Evolutionary conservation across 1,284 basidiomycete species (phyloP).

Genomic region (Ustilago shanxiensis): DNA sequence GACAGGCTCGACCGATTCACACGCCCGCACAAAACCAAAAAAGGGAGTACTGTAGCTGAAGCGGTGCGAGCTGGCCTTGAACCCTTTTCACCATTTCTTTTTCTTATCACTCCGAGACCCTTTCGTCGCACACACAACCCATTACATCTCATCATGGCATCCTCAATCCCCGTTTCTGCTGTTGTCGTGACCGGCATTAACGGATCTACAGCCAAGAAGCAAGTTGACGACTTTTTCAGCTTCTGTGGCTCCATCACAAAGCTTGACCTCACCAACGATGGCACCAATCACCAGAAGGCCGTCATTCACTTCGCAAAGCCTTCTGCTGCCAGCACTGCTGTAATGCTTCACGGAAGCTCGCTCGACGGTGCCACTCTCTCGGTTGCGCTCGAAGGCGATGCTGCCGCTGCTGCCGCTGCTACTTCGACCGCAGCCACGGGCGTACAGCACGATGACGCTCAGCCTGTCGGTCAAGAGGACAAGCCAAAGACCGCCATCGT

Average conservation of each 20-base stretch:
- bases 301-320: slow-evolving; percentile 47
- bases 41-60: slow-evolving; percentile 1
- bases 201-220: slow-evolving; percentile 52
- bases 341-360: slow-evolving; percentile 60
- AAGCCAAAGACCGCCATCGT: slow-evolving; percentile 63
- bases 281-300: slow-evolving; percentile 35
- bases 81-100: slow-evolving; percentile 3
- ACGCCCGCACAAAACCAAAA: background rate
- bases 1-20: slow-evolving; percentile 2
- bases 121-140: background rate
- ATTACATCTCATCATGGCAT: slow-evolving; percentile 17
- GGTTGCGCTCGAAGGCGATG: slow-evolving; percentile 31
- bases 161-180: slow-evolving; percentile 26
- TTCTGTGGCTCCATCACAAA: slow-evolving; percentile 59
- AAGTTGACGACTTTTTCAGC: slow-evolving; percentile 63
- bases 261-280: slow-evolving; percentile 47
- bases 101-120: background rate
- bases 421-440: slow-evolving; percentile 11
- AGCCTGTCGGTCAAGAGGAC: slow-evolving; percentile 60
- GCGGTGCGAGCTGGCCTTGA: slow-evolving; percentile 40
- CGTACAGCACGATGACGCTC: slow-evolving; percentile 24
- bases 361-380: slow-evolving; percentile 58
- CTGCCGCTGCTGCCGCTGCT: slow-evolving; percentile 18
- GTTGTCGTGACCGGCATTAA: slow-evolving; percentile 55
- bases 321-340: slow-evolving; percentile 56